Evolutionary conservation across 192 early-diverging fungal genomes (phyloP).

Genomic region (Phycomyces blakesleeanus): DNA sequence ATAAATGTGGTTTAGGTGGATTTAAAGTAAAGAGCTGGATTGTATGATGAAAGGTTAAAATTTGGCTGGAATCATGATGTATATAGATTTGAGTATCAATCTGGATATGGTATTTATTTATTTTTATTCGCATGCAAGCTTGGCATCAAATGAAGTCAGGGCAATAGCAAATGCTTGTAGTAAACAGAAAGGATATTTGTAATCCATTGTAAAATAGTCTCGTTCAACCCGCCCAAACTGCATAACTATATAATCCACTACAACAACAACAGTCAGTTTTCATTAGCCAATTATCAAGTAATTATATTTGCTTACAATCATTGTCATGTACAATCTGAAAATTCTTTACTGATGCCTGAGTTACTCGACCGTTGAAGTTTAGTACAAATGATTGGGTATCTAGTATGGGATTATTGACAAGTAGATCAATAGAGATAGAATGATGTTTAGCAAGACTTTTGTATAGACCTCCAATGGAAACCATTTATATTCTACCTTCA

Average conservation of each 20-base stretch:
- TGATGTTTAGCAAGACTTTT: no score
- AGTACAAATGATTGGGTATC: conserved; percentile 87
- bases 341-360: conserved; percentile 90
- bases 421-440: no score
- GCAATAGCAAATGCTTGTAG: conserved; percentile 89
- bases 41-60: no score
- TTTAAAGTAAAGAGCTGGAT: no score
- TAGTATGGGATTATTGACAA: conserved; percentile 22
- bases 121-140: conserved; percentile 82
- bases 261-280: no score
- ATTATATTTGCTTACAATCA: conserved; percentile 71
- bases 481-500: conserved; percentile 51
- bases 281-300: no score
- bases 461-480: no score
- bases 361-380: conserved; percentile 91
- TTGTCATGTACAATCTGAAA: conserved; percentile 94
- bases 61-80: no score
- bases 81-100: no score
- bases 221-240: conserved; percentile 84
- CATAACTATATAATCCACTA: conserved; percentile 90
- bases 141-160: conserved; percentile 85
- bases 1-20: no score
- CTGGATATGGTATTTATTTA: not conserved
- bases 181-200: conserved; percentile 85
- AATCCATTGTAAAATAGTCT: conserved; percentile 86